These are phyloP conservation scores for Closterium sp. DNA, from an alignment of 139 green algal species.

Conservation along the genomic window DNA sequence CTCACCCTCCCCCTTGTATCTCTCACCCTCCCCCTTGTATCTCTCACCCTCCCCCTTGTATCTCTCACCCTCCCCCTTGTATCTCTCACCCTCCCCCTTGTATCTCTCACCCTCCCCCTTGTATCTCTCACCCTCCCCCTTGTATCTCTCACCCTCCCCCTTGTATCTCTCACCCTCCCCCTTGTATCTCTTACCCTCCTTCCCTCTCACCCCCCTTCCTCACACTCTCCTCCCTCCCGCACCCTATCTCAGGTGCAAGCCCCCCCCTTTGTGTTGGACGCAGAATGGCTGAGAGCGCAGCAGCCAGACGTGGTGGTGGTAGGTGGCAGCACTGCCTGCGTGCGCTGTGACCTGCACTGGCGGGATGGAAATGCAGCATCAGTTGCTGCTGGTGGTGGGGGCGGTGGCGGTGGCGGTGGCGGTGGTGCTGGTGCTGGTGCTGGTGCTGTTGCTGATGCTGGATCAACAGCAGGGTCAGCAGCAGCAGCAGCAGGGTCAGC, in stretches of 20 bases:
- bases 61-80: too few species aligned
- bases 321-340: conserved; percentile 46
- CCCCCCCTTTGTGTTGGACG: conserved; percentile 62
- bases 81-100: too few species aligned
- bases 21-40: too few species aligned
- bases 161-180: too few species aligned
- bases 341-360: neutral
- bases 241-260: conserved; percentile 15
- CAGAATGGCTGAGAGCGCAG: conserved; percentile 63
- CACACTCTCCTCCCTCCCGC: neutral
- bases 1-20: too few species aligned
- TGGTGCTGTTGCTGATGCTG: neutral
- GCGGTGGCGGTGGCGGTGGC: neutral
- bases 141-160: too few species aligned
- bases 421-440: too few species aligned
- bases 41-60: too few species aligned
- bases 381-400: too few species aligned
- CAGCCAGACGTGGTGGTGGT: conserved; percentile 73
- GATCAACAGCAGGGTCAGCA: neutral
- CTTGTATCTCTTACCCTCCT: neutral
- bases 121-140: neutral
- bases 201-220: neutral
- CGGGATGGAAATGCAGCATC: too few species aligned
- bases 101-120: too few species aligned
- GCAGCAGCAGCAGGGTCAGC: neutral